Evolutionary conservation across 1,284 basidiomycete species (phyloP), one percentile per base, ranked within the genome.

Genomic region (Anthracocystis panici-leucophaei): DNA sequence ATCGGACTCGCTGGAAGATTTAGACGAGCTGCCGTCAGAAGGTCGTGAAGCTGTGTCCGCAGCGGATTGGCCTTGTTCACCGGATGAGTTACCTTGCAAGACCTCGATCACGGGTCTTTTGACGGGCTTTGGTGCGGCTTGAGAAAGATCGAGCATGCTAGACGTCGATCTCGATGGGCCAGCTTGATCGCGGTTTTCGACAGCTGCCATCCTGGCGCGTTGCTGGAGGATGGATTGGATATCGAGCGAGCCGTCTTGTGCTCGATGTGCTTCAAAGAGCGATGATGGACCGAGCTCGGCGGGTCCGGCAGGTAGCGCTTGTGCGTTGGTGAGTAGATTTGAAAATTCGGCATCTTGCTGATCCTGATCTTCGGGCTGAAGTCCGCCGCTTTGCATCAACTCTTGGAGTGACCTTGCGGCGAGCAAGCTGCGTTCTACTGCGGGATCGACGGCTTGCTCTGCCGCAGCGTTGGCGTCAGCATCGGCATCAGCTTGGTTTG

Each of bases 161-260:
- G 44, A n/a, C 25, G 38, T 41, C 8, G 53, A 25, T 11, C n/a
- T 27, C 8, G 64, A 67, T 21, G 56, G 49, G 0, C 35, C 42
- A 18, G 66, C 25, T 40, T 51, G 53, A 40, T 56, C 23, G n/a
- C 45, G 38, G 1, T 57, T 46, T 6, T 62, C 58, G 49, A 42
- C 6, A 2, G 68, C 40, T 20, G 65, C 62, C 46, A 71, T 57
- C 38, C 29, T 53, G 4, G 68, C 74, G 11, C 74, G 67, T 33
- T 72, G 68, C 16, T 71, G 57, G 10, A 76, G 74, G 41, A 76
- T 69, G 27, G 53, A 53, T 40, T 72, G 64, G 44, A 76, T 71
- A 49, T 76, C 61, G 29, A 76, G 57, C 11, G 68, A 55, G 35
- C 74, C 74, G 38, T 76, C 68, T 16, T 57, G 33, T 41, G 53